A percentile compares a stretch with the other conserved stretches of the same genome.
phyloP scores from a whole-genome alignment of 768 basidiomycete species.

The Gloeopeniophorella convolvens region DNA sequence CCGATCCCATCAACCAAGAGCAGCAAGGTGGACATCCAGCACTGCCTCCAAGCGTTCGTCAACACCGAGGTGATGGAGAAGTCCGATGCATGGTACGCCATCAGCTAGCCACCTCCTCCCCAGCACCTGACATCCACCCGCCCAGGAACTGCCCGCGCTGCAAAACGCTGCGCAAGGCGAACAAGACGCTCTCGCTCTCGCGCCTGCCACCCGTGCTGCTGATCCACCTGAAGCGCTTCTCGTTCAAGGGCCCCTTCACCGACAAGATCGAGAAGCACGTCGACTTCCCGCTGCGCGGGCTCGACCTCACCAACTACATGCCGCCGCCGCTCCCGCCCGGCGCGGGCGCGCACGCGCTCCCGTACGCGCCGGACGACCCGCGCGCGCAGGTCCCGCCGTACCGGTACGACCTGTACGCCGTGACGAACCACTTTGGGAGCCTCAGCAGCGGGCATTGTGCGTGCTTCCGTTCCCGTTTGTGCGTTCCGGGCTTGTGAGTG shows the following conservation, averaged over 20 bases:
- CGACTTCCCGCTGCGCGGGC: slow-evolving; percentile 67
- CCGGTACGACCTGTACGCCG: slow-evolving; percentile 88
- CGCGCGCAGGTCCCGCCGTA: slow-evolving; percentile 82
- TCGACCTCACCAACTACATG: slow-evolving; percentile 75
- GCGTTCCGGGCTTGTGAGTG: background rate
- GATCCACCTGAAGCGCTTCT: slow-evolving; percentile 90
- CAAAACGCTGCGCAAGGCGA: slow-evolving; percentile 80
- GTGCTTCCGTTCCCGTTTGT: slow-evolving; percentile 27
- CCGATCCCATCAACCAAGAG: slow-evolving; percentile 71
- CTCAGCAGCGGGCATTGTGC: slow-evolving; percentile 93
- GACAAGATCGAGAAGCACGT: slow-evolving; percentile 96
- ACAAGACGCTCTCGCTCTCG: slow-evolving; percentile 83
- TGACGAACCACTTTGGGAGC: slow-evolving; percentile 95
- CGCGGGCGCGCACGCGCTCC: slow-evolving; percentile 37
- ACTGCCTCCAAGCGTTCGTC: slow-evolving; percentile 87
- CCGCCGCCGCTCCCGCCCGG: slow-evolving; percentile 71
- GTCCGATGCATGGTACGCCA: slow-evolving; percentile 83
- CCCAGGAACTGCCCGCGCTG: slow-evolving; percentile 91
- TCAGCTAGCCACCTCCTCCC: background rate
- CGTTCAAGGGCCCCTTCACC: slow-evolving; percentile 83
- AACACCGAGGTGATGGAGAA: slow-evolving; percentile 86
- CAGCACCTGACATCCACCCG: background rate
- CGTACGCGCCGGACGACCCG: slow-evolving; percentile 51
- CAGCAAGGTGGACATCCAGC: slow-evolving; percentile 59
- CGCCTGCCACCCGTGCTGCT: slow-evolving; percentile 90